Base-by-base conservation (phyloP, 257 asterid species). In the Solanum raphanifolium region DNA sequence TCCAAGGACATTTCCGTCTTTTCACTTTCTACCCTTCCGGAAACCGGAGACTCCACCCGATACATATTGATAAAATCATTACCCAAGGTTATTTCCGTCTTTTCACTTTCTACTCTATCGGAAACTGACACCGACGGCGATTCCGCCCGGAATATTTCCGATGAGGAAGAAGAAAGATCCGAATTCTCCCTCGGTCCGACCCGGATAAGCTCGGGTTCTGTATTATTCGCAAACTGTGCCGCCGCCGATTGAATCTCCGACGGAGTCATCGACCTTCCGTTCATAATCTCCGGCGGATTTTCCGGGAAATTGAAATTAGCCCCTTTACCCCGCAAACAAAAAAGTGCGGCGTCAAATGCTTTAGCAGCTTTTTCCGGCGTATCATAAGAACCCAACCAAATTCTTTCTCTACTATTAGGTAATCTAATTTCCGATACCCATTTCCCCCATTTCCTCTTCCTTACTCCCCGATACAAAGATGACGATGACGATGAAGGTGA, bases 371-470 rank as follows among this genome's bases (percentile, higher is more conserved):
- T 93, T 85, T 92, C 95, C 1, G 96, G 91, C 9, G 98, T 92
- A 72, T 91, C 95, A 83, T 91, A 94, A 4, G 98, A 94, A 0
- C 98, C 98, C 31, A 95, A 76, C 98, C 98, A 94, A 18, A 94
- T 94, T 52, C 98, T 89, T 15, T 94, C 95, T 75, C 98, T 55
- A 84, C 96, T 93, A 36, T 95, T 94, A 2, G 98, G 98, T 6
- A 93, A 89, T 38, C 98, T 84, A 55, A 95, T 91, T 68, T 95
- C 98, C 4, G 98, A 93, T 1, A 94, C 98, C 74, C 87, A 95
- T 18, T 93, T 95, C 0, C 98, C 98, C 98, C 97, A 94, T 88
- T 94, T 94, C 9, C 98, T 88, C 93, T 90, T 92, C 10, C 98
- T 66, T 16, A 95, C 98, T 1, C 98, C 98, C 72, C 90, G 92